These are phyloP conservation scores for Pilasporangium apinafurcum DNA, from an alignment of 352 stramenopile species.

Conservation along the genomic window DNA sequence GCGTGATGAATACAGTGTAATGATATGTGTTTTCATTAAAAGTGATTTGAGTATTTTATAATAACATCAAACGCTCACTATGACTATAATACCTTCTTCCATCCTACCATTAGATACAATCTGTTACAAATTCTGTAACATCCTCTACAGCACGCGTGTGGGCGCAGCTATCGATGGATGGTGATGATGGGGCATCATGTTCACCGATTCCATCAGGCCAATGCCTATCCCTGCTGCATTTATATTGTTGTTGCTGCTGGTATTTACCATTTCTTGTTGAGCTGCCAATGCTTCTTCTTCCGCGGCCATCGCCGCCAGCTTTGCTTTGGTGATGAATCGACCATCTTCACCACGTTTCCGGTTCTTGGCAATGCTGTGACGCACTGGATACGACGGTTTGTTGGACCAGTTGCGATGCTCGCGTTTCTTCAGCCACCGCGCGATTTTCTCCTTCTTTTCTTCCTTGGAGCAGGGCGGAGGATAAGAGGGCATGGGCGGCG, in stretches of 20 bases:
- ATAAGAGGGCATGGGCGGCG: slow-evolving; percentile 69
- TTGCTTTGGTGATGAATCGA: slow-evolving; percentile 75
- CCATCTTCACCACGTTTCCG: slow-evolving; percentile 77
- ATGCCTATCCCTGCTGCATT: neutral
- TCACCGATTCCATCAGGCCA: slow-evolving; percentile 3
- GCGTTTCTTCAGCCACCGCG: slow-evolving; percentile 79
- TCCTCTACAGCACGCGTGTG: slow-evolving; percentile 21
- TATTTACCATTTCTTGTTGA: no score
- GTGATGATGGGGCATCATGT: slow-evolving; percentile 11
- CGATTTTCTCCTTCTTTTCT: slow-evolving; percentile 83
- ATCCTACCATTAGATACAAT: no score
- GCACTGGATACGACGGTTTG: slow-evolving; percentile 78
- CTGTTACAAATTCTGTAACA: neutral
- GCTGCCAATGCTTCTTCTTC: slow-evolving; percentile 29
- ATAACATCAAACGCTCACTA: no score
- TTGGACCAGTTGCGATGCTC: slow-evolving; percentile 83
- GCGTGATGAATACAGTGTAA: slow-evolving; percentile 6
- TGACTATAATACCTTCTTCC: no score
- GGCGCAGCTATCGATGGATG: slow-evolving; percentile 15
- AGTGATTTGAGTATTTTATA: no score
- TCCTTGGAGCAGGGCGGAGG: slow-evolving; percentile 70
- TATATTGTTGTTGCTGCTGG: no score
- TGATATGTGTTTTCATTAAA: slow-evolving; percentile 7
- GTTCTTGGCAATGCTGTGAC: slow-evolving; percentile 80
- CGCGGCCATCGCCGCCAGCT: slow-evolving; percentile 62